A percentile compares a stretch with the other conserved stretches of the same genome.
phyloP scores from a whole-genome alignment of 2,329 filamentous ascomycete species.

The Neopestalotiopsis rosae region DNA sequence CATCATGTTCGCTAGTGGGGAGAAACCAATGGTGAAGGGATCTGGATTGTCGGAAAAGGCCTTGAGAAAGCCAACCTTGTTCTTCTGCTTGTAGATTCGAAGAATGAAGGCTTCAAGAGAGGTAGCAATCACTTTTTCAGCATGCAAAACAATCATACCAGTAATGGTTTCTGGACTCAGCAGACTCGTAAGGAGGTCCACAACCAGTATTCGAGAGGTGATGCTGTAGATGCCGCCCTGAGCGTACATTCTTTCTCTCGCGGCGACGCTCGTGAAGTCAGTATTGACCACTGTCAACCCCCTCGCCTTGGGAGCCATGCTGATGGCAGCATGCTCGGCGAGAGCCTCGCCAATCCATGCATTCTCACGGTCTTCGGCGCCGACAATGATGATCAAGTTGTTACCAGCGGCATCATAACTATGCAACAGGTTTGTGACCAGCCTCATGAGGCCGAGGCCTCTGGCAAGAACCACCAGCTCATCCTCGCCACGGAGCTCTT shows the following conservation, averaged over 20 bases:
- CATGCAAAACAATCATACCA: slow-evolving; percentile 85
- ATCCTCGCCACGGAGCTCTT: slow-evolving; percentile 88
- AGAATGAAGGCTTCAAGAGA: slow-evolving; percentile 95
- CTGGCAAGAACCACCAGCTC: slow-evolving; percentile 90
- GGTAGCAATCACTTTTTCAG: slow-evolving; percentile 84
- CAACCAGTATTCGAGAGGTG: slow-evolving; percentile 92
- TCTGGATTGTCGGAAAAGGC: slow-evolving; percentile 95
- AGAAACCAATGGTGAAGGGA: slow-evolving; percentile 86
- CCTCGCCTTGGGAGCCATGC: slow-evolving; percentile 78
- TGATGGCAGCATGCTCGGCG: slow-evolving; percentile 93
- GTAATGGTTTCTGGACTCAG: slow-evolving; percentile 85
- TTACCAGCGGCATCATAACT: slow-evolving; percentile 96
- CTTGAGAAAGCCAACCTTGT: slow-evolving; percentile 92
- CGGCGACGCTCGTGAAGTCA: slow-evolving; percentile 85
- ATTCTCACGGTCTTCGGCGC: slow-evolving; percentile 92
- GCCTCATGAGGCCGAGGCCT: slow-evolving; percentile 87
- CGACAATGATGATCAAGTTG: slow-evolving; percentile 87
- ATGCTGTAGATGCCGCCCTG: slow-evolving; percentile 93
- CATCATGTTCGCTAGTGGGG: slow-evolving; percentile 88
- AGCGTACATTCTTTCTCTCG: slow-evolving; percentile 89
- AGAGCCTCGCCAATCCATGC: slow-evolving; percentile 95
- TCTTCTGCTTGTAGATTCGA: slow-evolving; percentile 91
- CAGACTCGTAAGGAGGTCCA: slow-evolving; percentile 86
- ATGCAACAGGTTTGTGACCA: slow-evolving; percentile 95
- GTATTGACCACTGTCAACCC: slow-evolving; percentile 94